Conservation (phyloP, 2,329 filamentous ascomycete genomes). For the Calonectria naviculata region DNA sequence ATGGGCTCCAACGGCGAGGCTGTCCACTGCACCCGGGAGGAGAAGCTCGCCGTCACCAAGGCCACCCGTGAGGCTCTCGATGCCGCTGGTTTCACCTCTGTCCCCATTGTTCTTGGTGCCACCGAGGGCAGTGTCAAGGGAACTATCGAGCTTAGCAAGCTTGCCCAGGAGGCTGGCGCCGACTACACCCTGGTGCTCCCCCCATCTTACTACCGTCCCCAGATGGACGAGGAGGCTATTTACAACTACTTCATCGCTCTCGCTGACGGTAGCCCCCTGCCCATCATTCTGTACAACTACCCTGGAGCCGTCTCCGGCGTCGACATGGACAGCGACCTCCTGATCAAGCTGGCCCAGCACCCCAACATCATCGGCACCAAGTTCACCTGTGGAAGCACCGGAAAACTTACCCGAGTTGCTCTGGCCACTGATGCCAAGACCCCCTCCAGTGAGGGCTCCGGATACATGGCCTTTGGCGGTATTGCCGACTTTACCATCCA, state of each 20-base stretch:
- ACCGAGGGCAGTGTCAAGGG: constrained; percentile 85
- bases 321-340: constrained; percentile 89
- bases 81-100: constrained; percentile 78
- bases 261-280: constrained; percentile 79
- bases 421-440: constrained; percentile 78
- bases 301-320: constrained; percentile 87
- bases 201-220: constrained; percentile 84
- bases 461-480: constrained; percentile 88
- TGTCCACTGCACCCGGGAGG: constrained; percentile 82
- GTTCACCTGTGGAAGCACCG: constrained; percentile 92
- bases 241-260: constrained; percentile 80
- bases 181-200: constrained; percentile 85
- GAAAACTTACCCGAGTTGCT: constrained; percentile 87
- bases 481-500: constrained; percentile 90
- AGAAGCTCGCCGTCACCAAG: constrained; percentile 79
- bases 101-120: constrained; percentile 86
- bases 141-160: constrained; percentile 79
- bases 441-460: constrained; percentile 66
- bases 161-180: constrained; percentile 75
- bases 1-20: constrained; percentile 95
- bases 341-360: constrained; percentile 83
- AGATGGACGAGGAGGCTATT: constrained; percentile 79
- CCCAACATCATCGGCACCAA: constrained; percentile 90
- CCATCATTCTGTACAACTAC: constrained; percentile 92
- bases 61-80: constrained; percentile 86